Evolutionary conservation across 208 protist species (phyloP), one percentile per base, ranked within the genome.

Genomic region (Trypanosoma mega): DNA sequence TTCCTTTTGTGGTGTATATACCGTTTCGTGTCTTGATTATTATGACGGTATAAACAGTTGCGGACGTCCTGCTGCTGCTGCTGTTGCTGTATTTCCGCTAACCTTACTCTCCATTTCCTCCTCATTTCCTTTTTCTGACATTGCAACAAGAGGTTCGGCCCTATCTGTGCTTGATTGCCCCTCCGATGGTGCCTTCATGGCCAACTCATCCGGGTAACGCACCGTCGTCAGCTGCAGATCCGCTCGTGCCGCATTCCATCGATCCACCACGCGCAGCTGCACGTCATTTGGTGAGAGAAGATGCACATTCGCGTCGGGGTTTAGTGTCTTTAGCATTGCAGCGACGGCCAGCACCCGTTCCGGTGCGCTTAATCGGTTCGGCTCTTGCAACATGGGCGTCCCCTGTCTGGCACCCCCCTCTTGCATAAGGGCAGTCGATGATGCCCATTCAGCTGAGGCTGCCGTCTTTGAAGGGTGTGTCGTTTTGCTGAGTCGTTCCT

Each of bases 321-420:
- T 96, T 23, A 96, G 72, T 29, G 78, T 74, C 52, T 96, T 93
- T 4, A 96, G 66, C 89, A 96, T 96, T 9, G 74, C 78, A 12
- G 85, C 89, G 21, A 93, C 89, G 9, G 89, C 76, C 20, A 88
- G 62, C 14, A 92, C 85, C 12, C 85, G 75, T 58, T 92, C 83
- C 3, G 78, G 68, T 1, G 85, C 82, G 7, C 75, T 87, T 37
- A 94, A 61, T 20, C 81, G 83, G 21, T 72, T 55, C 2, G 60
- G 41, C 0, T 64, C 52, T 26, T 71, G 41, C 46, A 89, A 50
- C 27, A 85, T 57, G 18, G 60, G 24, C 11, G 29, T 24, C 24
- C 21, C 23, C 34, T 39, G 8, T 39, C 34, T 12, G 8, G 12
- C 34, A 16, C 8, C 34, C 12, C 6, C 34, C 8, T 6, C 34